Base-by-base conservation (phyloP, 257 asterid species). In the Solanum lignicaule region DNA sequence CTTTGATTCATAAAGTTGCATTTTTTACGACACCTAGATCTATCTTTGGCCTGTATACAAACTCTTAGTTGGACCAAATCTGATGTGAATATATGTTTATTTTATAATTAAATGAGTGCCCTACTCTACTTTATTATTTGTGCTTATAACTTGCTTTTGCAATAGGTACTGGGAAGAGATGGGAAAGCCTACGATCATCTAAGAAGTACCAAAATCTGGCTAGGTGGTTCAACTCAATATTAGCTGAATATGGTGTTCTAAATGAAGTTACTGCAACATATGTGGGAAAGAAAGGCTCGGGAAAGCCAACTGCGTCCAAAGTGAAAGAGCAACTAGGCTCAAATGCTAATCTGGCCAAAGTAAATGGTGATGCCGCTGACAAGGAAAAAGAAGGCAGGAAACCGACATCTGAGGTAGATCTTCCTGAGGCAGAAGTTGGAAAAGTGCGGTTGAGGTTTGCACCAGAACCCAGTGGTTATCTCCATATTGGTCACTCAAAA, bases 391-490 rank as follows among this genome's bases (percentile, higher is more conserved):
- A 89, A 25, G 72, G 89, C 4, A 90, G 81, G 84, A 91, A 88
- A 46, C 60, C 92, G 4, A 48, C 93, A 60, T 90, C 87, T 87
- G 98, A 95, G 91, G 91, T 97, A 41, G 95, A 93, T 89, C 99
- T 97, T 84, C 99, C 98, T 11, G 89, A 92, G 52, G 99, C 98
- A 43, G 96, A 90, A 91, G 90, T 93, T 46, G 99, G 98, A 66
- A 95, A 97, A 87, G 99, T 95, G 84, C 92, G 91, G 75, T 89
- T 95, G 87, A 94, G 98, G 36, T 97, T 97, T 90, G 98, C 99
- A 55, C 99, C 99, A 14, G 99, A 97, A 88, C 99, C 98, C 46
- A 97, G 99, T 86, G 99, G 99, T 13, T 97, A 90, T 91, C 99
- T 97, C 83, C 99, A 97, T 88, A 97, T 97, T 29, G 99, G 99